Evolutionary conservation across 768 basidiomycete species (phyloP).

Genomic region (Chiua virens): DNA sequence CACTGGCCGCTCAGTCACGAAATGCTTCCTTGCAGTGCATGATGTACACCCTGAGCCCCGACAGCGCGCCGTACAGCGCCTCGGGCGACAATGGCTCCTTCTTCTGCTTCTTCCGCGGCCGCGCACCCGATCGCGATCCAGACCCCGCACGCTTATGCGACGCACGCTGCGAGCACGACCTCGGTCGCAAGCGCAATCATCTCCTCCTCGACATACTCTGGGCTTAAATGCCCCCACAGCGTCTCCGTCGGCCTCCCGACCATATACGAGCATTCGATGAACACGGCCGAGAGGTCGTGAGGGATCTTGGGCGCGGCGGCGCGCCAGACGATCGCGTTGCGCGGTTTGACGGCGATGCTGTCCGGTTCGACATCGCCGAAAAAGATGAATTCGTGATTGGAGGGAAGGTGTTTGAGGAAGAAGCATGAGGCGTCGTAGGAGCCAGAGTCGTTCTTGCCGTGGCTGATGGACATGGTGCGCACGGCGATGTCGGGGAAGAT

Average conservation of each 20-base stretch:
- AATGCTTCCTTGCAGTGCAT: conserved; percentile 86
- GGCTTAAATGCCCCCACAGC: conserved; percentile 86
- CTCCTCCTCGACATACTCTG: conserved; percentile 77
- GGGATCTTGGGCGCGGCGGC: conserved; percentile 78
- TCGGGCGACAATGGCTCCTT: conserved; percentile 39
- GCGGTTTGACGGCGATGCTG: conserved; percentile 57
- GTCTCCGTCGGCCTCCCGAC: conserved; percentile 62
- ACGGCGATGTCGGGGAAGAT: conserved; percentile 61
- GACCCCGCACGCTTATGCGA: neutral
- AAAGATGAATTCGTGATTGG: conserved; percentile 76
- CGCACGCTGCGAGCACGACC: conserved; percentile 49
- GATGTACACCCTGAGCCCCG: conserved; percentile 69
- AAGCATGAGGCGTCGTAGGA: conserved; percentile 80
- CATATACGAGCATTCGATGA: conserved; percentile 94
- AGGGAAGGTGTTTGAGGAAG: conserved; percentile 71
- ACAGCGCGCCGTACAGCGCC: conserved; percentile 51
- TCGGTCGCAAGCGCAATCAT: conserved; percentile 67
- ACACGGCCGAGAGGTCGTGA: conserved; percentile 68
- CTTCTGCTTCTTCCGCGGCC: conserved; percentile 39
- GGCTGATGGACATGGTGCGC: conserved; percentile 66
- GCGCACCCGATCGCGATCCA: neutral
- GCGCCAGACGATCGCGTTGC: conserved; percentile 75
- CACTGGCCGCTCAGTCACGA: conserved; percentile 52
- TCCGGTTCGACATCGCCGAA: conserved; percentile 96
- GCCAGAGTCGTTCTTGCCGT: conserved; percentile 58